Evolutionary conservation across 140 eudicot genomes (phyloP).

Genomic region (Ambrosia hybrid): DNA sequence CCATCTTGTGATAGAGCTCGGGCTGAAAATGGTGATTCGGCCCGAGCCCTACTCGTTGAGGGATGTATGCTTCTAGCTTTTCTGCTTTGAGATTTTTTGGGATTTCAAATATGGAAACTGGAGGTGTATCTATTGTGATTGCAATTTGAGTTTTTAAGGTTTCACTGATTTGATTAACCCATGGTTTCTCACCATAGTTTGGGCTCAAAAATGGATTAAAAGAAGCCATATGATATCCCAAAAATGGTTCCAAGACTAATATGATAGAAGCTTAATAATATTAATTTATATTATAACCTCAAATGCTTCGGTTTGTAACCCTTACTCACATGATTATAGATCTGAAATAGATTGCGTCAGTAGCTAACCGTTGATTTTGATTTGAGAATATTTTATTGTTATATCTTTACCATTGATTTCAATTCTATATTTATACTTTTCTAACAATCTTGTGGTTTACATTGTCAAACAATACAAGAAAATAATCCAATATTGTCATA

Average conservation of each 20-base stretch:
- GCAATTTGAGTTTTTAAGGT: conserved; percentile 32
- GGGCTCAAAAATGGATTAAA: conserved; percentile 26
- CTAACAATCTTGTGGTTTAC: too few species aligned
- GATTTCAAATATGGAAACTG: conserved; percentile 30
- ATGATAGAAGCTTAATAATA: not conserved
- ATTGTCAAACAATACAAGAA: too few species aligned
- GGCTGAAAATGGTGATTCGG: conserved; percentile 34
- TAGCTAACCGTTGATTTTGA: too few species aligned
- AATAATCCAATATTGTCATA: too few species aligned
- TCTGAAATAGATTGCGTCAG: not conserved
- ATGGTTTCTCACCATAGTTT: conserved; percentile 17
- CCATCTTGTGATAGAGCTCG: too few species aligned
- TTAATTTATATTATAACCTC: not conserved
- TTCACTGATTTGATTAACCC: conserved; percentile 36
- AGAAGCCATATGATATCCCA: conserved; percentile 25
- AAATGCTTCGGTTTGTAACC: not conserved
- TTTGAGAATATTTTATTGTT: too few species aligned
- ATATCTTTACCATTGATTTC: too few species aligned
- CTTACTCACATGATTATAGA: not conserved
- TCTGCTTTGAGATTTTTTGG: conserved; percentile 19
- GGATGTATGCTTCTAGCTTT: conserved; percentile 27
- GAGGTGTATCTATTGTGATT: conserved; percentile 26
- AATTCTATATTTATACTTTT: too few species aligned
- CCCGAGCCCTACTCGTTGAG: conserved; percentile 33
- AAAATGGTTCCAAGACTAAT: not conserved